These are phyloP conservation scores for Acorus calamus DNA, from an alignment of 106 monocot species.

Conservation along the genomic window DNA sequence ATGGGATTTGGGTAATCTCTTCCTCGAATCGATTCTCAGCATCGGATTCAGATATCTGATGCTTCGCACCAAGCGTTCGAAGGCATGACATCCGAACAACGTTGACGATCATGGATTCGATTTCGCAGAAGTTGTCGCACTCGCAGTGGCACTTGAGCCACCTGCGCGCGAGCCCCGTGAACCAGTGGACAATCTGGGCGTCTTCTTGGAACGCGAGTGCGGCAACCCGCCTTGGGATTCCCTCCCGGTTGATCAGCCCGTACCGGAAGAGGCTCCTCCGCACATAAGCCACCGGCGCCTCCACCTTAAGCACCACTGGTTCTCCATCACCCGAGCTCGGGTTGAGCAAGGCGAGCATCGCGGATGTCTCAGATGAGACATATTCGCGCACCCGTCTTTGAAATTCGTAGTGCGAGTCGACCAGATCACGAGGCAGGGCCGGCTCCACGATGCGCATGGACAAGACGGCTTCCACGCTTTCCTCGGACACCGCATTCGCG, in stretches of 20 bases:
- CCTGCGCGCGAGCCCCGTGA: constrained; percentile 58
- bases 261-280: constrained; percentile 44
- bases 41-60: constrained; percentile 50
- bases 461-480: constrained; percentile 36
- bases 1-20: constrained; percentile 38
- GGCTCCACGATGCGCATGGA: constrained; percentile 73
- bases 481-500: constrained; percentile 37
- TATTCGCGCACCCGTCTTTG: constrained; percentile 48
- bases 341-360: constrained; percentile 32
- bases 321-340: neutral
- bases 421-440: constrained; percentile 59
- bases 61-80: constrained; percentile 74
- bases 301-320: constrained; percentile 24
- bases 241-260: constrained; percentile 51
- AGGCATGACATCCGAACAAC: constrained; percentile 69
- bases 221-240: constrained; percentile 56
- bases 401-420: constrained; percentile 61
- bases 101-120: constrained; percentile 45
- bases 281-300: constrained; percentile 51
- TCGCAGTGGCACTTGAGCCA: constrained; percentile 78
- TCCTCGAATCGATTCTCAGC: constrained; percentile 66
- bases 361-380: constrained; percentile 48
- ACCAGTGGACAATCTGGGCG: constrained; percentile 65
- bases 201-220: constrained; percentile 71
- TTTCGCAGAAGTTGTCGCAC: constrained; percentile 50